Evolutionary conservation across 768 basidiomycete genomes (phyloP).

Genomic region (Hemileccinum rubropunctum): DNA sequence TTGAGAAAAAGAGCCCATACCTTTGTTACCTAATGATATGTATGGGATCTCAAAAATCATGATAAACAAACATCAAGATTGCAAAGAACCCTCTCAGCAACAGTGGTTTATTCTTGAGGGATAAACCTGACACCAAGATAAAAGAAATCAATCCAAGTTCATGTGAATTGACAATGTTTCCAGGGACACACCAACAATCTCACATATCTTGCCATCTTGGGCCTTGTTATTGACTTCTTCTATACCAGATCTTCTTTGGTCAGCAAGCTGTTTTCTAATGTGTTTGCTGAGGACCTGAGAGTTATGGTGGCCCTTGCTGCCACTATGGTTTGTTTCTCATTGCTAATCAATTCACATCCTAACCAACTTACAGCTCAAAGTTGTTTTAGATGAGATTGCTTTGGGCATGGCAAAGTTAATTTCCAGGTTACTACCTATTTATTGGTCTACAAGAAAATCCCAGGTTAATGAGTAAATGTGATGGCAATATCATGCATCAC

Average conservation of each 20-base stretch:
- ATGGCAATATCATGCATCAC: too few species aligned
- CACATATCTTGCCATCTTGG: neutral
- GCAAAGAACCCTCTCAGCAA: neutral
- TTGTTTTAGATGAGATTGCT: too few species aligned
- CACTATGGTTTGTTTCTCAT: too few species aligned
- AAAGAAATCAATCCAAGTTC: too few species aligned
- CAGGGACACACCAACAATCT: constrained; percentile 10
- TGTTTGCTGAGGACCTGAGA: too few species aligned
- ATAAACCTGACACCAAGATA: neutral
- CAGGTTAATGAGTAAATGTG: too few species aligned
- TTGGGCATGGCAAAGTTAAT: too few species aligned
- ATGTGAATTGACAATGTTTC: neutral
- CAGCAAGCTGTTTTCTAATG: constrained; percentile 1
- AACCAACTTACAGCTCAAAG: too few species aligned
- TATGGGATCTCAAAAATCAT: neutral
- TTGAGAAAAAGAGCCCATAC: neutral
- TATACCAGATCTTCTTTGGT: constrained; percentile 1
- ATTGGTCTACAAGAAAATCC: too few species aligned
- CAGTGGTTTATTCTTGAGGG: neutral
- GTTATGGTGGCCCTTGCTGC: too few species aligned
- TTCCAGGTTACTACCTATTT: too few species aligned
- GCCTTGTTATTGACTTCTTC: constrained; percentile 8
- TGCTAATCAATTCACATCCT: too few species aligned
- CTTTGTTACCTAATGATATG: neutral
- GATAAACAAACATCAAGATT: neutral